Conservation (phyloP, 768 basidiomycete genomes). For the Cantharellus cinnabarinus region DNA sequence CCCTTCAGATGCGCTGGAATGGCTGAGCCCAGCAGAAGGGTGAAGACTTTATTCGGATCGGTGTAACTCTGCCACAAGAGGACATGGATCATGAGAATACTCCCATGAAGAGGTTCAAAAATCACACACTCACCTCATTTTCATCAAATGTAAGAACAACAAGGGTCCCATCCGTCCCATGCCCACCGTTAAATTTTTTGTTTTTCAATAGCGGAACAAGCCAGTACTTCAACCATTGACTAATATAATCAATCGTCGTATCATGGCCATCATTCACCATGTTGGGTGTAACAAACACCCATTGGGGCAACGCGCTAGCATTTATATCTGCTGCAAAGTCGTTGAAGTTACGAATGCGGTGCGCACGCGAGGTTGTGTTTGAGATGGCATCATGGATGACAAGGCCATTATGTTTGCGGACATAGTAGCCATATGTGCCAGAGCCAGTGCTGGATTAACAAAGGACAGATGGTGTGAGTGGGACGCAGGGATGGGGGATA, state of each 20-base stretch:
- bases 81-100: too few relatives aligned
- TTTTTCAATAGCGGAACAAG: constrained; percentile 31
- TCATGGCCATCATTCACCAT: constrained; percentile 41
- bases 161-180: constrained; percentile 24
- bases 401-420: constrained; percentile 36
- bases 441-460: constrained; percentile 20
- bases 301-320: constrained; percentile 32
- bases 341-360: constrained; percentile 37
- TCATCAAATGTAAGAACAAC: constrained; percentile 45
- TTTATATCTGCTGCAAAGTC: constrained; percentile 37
- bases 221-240: constrained; percentile 28
- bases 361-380: constrained; percentile 18
- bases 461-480: background rate
- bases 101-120: too few relatives aligned
- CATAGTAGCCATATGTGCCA: constrained; percentile 27
- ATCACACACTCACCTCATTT: constrained; percentile 16
- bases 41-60: constrained; percentile 23
- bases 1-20: constrained; percentile 24
- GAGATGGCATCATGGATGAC: constrained; percentile 33
- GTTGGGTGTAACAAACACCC: constrained; percentile 45
- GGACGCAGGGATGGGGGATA: too few relatives aligned
- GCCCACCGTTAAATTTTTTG: constrained; percentile 26
- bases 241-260: constrained; percentile 20
- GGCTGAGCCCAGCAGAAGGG: constrained; percentile 24
- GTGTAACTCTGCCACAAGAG: background rate